Evolutionary conservation across 2,329 filamentous ascomycete genomes (phyloP), one percentile per base, ranked within the genome.

Genomic region (Cladosporium austrohemisphaericum): DNA sequence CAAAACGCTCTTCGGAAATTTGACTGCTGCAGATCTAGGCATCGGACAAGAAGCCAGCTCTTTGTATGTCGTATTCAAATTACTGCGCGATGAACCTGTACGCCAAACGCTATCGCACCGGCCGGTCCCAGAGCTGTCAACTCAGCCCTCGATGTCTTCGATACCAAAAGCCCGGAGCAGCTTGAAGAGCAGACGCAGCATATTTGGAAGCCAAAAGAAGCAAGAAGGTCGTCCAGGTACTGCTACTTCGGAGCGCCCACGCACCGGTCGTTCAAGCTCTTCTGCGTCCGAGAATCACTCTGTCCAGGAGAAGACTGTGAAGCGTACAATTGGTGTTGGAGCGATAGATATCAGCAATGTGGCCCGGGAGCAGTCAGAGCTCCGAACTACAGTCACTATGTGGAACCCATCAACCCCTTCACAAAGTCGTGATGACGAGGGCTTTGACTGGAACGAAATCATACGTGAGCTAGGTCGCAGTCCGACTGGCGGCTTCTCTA

Each of bases 1-100:
- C 64, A 88, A 86, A 62, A 94, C 90, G 0, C 76, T 98, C 2
- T 96, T 97, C 58, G 84, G 88, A 2, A 90, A 97, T 60, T 73
- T 98, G 14, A 88, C 84, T 31, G 80, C 87, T 1, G 79, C 83
- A 41, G 91, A 96, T 60, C 74, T 85, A 50, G 80, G 80, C n/a
- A 77, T 83, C 57, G 76, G 74, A 9, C 71, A 76, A n/a, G 71
- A 84, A 2, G 77, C 80, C 7, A 85, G 86, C 40, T 80, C 81
- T 3, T 71, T 97, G 16, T 96, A 87, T 64, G 76, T 98, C 1
- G 83, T 96, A 3, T 85, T 93, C 55, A 89, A 87, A 60, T 80
- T 96, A 6, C 77, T 89, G 41, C 78, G 83, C 3, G 75, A 76
- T 41, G 79, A 81, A 61, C 69, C 70, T 1, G 56, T 65, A 19